These are phyloP conservation scores for Urtica urens DNA, from an alignment of 306 rosid genomes.

Conservation along the genomic window DNA sequence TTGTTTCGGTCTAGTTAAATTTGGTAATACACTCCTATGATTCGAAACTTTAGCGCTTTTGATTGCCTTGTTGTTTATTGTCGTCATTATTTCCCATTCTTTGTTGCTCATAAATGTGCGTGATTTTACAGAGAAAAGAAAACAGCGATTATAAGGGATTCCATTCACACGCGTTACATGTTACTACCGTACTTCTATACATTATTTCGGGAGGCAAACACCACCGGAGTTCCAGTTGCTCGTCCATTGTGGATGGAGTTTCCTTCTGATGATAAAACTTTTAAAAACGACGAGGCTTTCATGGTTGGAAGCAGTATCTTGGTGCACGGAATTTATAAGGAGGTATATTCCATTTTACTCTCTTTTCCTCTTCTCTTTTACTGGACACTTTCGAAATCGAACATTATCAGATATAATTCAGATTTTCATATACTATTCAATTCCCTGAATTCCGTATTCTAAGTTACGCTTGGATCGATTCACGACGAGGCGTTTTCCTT, in stretches of 20 bases:
- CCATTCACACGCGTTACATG: constrained; percentile 69
- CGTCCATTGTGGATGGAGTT: constrained; percentile 99
- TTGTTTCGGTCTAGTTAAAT: too few species aligned
- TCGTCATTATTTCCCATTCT: too few species aligned
- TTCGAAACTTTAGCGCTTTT: too few species aligned
- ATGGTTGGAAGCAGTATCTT: constrained; percentile 86
- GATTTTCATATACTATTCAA: too few species aligned
- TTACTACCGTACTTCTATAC: constrained; percentile 89
- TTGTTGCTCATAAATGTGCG: too few species aligned
- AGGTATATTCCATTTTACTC: constrained; percentile 48
- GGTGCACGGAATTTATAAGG: constrained; percentile 87
- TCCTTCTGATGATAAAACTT: constrained; percentile 85
- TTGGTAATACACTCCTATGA: too few species aligned
- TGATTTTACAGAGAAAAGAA: constrained; percentile 66
- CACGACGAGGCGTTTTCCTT: too few species aligned
- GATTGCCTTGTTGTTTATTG: too few species aligned
- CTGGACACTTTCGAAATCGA: too few species aligned
- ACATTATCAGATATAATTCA: too few species aligned
- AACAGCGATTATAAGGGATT: constrained; percentile 69
- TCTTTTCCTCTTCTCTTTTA: not conserved
- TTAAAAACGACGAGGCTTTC: constrained; percentile 85
- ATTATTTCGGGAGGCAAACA: constrained; percentile 80
- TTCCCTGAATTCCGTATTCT: too few species aligned
- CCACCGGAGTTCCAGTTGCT: constrained; percentile 69
- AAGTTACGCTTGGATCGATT: too few species aligned